Evolutionary conservation across 352 stramenopile genomes (phyloP).

Genomic region (Nothophytophthora sp.): DNA sequence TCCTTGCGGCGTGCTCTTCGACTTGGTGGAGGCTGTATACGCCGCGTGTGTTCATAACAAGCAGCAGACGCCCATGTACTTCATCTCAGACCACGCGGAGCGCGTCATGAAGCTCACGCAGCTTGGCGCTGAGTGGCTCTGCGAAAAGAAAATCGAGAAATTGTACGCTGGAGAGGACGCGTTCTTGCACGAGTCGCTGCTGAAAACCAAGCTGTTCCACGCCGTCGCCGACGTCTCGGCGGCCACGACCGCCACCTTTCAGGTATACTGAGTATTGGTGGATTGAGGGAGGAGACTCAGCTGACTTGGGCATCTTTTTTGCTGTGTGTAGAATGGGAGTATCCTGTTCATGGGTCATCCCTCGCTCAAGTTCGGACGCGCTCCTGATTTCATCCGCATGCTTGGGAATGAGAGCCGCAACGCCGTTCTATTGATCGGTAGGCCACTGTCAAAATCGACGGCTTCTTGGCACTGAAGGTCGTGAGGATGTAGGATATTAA

Average conservation of each 20-base stretch:
- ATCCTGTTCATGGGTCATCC: conserved; percentile 80
- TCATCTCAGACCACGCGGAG: conserved; percentile 58
- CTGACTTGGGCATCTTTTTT: neutral
- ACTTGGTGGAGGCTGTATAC: conserved; percentile 78
- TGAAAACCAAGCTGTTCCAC: conserved; percentile 54
- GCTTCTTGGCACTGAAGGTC: neutral
- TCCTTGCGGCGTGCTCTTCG: conserved; percentile 71
- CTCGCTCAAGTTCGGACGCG: conserved; percentile 60
- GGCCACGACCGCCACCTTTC: conserved; percentile 45
- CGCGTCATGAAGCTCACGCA: conserved; percentile 56
- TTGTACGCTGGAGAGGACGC: conserved; percentile 70
- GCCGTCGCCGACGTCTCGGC: conserved; percentile 42
- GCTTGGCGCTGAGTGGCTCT: conserved; percentile 76
- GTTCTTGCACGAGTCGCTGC: conserved; percentile 64
- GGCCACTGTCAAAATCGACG: neutral
- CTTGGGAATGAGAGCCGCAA: conserved; percentile 66
- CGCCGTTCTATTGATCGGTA: conserved; percentile 72
- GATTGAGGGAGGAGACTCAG: neutral
- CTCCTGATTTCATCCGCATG: conserved; percentile 52
- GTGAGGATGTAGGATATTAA: too few relatives aligned
- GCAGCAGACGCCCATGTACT: conserved; percentile 59
- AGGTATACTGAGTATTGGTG: conserved; percentile 31
- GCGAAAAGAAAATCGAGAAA: conserved; percentile 83
- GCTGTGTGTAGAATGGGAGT: conserved; percentile 46
- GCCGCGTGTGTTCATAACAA: conserved; percentile 45